Conservation (phyloP, 108 stramenopile species). For the Nitzschia sp. region DNA sequence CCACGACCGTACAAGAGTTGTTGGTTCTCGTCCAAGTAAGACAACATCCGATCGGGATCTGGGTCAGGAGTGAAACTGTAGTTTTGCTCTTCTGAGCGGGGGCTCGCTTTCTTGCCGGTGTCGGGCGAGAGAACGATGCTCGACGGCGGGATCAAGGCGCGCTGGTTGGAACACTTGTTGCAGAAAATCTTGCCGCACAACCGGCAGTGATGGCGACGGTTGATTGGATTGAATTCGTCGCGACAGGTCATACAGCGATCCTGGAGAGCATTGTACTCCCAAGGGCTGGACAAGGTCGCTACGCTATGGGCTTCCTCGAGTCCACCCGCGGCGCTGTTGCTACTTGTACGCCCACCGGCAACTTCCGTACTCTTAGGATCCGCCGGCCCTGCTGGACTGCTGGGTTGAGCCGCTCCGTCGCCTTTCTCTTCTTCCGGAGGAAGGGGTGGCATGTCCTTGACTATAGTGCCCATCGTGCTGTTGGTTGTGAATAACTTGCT, state of each 20-base stretch:
- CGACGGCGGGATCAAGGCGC: constrained; percentile 73
- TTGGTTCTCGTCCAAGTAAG: constrained; percentile 43
- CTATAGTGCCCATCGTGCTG: constrained; percentile 23
- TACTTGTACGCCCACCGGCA: not conserved
- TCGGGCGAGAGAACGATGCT: constrained; percentile 59
- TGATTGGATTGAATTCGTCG: constrained; percentile 58
- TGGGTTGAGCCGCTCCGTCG: not conserved
- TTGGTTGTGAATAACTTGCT: no score
- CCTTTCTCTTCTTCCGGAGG: not conserved
- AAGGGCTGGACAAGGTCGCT: constrained; percentile 62
- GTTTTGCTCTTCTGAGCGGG: constrained; percentile 2
- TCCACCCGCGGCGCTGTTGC: not conserved
- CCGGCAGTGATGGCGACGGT: constrained; percentile 88
- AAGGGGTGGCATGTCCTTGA: constrained; percentile 23
- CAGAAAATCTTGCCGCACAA: constrained; percentile 87
- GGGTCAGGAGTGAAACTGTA: constrained; percentile 48
- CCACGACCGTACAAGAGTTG: constrained; percentile 67
- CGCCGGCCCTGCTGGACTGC: not conserved
- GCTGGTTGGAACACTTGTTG: constrained; percentile 54
- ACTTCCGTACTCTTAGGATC: not conserved
- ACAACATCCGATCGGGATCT: constrained; percentile 71
- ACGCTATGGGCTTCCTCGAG: constrained; percentile 17
- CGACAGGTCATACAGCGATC: constrained; percentile 53
- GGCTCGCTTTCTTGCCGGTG: constrained; percentile 43
- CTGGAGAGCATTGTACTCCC: constrained; percentile 60